These are phyloP conservation scores for Mikania micrantha DNA, from an alignment of 129 eudicot genomes.

Conservation along the genomic window DNA sequence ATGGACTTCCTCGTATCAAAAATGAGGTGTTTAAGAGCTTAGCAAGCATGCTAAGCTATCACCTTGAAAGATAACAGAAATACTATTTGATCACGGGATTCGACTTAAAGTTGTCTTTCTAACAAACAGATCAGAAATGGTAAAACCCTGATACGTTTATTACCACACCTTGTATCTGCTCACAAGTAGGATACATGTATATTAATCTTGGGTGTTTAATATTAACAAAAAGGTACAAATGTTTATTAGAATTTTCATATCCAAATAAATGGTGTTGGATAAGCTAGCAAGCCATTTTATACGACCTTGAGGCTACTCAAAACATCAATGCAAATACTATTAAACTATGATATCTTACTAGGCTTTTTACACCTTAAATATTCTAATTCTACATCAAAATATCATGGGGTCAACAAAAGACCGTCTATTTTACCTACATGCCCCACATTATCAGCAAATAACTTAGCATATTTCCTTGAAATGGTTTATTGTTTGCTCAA, in stretches of 20 bases:
- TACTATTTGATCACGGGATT: background rate
- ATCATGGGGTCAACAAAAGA: background rate
- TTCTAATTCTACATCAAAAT: background rate
- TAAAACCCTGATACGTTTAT: background rate
- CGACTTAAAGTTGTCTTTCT: background rate
- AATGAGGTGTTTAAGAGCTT: background rate
- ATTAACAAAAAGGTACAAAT: too few relatives aligned
- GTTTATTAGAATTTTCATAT: background rate
- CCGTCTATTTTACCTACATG: background rate
- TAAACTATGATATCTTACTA: background rate
- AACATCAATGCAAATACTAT: background rate
- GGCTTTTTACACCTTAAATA: background rate
- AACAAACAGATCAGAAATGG: background rate
- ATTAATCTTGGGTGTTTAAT: background rate
- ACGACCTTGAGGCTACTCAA: background rate
- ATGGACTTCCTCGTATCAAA: too few relatives aligned
- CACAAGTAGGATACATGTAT: slow-evolving; percentile 2
- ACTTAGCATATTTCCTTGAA: background rate
- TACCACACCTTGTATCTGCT: background rate
- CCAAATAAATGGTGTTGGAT: background rate
- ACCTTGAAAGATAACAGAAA: background rate
- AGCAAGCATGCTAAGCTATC: background rate
- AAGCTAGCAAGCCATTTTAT: background rate
- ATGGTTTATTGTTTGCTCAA: background rate
- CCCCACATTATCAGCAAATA: background rate